These are phyloP conservation scores for Hypoxylon rubiginosum DNA, from an alignment of 2,329 filamentous ascomycete species.

Conservation along the genomic window DNA sequence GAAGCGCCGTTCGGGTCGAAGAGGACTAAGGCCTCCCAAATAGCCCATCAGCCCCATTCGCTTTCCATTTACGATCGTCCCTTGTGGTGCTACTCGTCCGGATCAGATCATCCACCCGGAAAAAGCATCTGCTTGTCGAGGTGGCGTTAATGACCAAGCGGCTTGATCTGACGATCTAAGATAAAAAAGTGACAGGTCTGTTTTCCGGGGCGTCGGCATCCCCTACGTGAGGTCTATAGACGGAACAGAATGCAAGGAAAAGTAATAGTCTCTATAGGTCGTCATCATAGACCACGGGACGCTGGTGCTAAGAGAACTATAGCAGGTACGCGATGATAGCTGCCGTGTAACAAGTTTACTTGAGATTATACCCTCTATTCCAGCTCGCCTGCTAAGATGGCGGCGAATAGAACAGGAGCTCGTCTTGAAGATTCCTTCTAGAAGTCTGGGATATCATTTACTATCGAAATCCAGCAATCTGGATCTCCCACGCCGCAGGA, in stretches of 20 bases:
- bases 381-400: not conserved
- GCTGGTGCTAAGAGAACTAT: not conserved
- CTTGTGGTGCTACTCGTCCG: not conserved
- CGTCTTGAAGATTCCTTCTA: conserved; percentile 3
- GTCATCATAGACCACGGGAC: not conserved
- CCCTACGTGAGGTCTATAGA: not conserved
- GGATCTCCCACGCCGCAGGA: conserved; percentile 4
- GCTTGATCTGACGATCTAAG: not conserved
- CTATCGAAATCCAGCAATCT: conserved; percentile 2
- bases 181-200: conserved; percentile 20
- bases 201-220: conserved; percentile 13
- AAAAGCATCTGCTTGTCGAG: not conserved
- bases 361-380: not conserved
- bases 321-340: not conserved
- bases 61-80: not conserved
- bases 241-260: conserved; percentile 5
- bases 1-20: conserved; percentile 9
- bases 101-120: conserved; percentile 1
- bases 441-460: conserved; percentile 4
- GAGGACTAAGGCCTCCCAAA: conserved; percentile 8
- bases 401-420: not conserved
- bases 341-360: not conserved
- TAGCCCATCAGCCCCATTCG: not conserved
- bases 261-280: not conserved
- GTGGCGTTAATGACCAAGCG: not conserved